phyloP scores from a whole-genome alignment of 768 basidiomycete genomes.

The Termitomyces sp. region DNA sequence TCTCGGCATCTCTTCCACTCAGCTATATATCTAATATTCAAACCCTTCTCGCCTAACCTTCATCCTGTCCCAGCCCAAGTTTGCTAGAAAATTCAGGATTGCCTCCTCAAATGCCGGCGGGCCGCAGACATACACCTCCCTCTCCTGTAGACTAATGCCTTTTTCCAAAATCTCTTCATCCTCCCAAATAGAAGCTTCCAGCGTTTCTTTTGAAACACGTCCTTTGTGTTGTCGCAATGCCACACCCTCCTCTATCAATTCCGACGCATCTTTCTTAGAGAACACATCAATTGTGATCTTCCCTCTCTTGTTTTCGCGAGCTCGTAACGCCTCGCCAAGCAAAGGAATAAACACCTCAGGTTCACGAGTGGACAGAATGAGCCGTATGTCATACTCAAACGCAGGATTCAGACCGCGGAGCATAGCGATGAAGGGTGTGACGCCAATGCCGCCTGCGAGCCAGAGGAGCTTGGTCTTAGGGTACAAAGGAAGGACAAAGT shows the following conservation, averaged over 20 bases:
- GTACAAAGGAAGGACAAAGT: conserved; percentile 36
- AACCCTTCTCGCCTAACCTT: conserved; percentile 39
- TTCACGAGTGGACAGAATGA: conserved; percentile 51
- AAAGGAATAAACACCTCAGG: conserved; percentile 48
- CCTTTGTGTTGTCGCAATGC: conserved; percentile 15
- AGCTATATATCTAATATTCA: conserved; percentile 30
- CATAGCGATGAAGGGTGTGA: conserved; percentile 64
- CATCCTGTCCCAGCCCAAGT: conserved; percentile 29
- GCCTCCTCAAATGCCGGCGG: conserved; percentile 41
- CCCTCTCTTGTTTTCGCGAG: conserved; percentile 6
- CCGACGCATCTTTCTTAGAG: conserved; percentile 17
- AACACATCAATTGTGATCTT: conserved; percentile 36
- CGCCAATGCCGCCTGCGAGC: conserved; percentile 64
- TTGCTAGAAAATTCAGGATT: conserved; percentile 29
- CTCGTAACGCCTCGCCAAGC: conserved; percentile 25
- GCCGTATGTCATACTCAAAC: conserved; percentile 34
- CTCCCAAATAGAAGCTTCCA: conserved; percentile 6
- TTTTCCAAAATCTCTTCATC: background rate
- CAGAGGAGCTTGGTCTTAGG: conserved; percentile 37
- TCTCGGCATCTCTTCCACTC: no score
- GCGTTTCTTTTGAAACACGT: conserved; percentile 19
- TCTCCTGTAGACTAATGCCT: conserved; percentile 13
- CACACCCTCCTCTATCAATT: conserved; percentile 5
- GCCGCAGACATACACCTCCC: conserved; percentile 48
- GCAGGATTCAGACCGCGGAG: conserved; percentile 20